Evolutionary conservation across 805 yeast genomes (phyloP), one percentile per base, ranked within the genome.

Genomic region (Cyberlindnera xishuangbannaensis): DNA sequence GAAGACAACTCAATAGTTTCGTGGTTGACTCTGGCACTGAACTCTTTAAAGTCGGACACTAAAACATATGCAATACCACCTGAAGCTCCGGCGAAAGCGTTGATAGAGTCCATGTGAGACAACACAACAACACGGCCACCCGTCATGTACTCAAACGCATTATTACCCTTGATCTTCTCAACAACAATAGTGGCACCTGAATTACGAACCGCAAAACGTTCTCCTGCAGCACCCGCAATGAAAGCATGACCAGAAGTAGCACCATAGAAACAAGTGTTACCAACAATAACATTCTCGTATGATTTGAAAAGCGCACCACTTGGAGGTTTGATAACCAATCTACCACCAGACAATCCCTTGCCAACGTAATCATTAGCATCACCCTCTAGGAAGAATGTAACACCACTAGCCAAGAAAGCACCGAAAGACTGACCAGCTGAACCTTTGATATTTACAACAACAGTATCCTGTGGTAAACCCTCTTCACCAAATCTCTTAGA

Each of bases 351-450:
- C 39, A 90, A 69, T 49, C 97, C 97, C 65, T 90, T 90, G 47
- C 97, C 98, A 45, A 92, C 95, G 61, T 92, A 90, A 67, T 90
- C 98, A 58, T 90, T 90, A 48, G 96, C 85, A 62, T 90, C 98
- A 69, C 98, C 98, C 65, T 86, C 95, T 45, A 90, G 70, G 59
- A 85, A 95, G 54, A 90, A 76, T 9, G 97, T 92, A 43, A 90
- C 79, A 68, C 98, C 98, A 6, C 95, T 80, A 30, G 97, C 95
- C 51, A 92, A 71, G 70, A 85, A 90, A 2, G 97, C 98, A 67
- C 98, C 98, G 56, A 92, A 90, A 3, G 97, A 87, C 67, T 90
- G 98, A 53, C 98, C 98, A 18, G 98, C 98, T 37, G 88, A 81
- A 45, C 98, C 98, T 54, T 69, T 71, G 37, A 84, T 75, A 56